Evolutionary conservation across 441 rosid species (phyloP), one percentile per base, ranked within the genome.

Genomic region (Flueggea neowawraea): DNA sequence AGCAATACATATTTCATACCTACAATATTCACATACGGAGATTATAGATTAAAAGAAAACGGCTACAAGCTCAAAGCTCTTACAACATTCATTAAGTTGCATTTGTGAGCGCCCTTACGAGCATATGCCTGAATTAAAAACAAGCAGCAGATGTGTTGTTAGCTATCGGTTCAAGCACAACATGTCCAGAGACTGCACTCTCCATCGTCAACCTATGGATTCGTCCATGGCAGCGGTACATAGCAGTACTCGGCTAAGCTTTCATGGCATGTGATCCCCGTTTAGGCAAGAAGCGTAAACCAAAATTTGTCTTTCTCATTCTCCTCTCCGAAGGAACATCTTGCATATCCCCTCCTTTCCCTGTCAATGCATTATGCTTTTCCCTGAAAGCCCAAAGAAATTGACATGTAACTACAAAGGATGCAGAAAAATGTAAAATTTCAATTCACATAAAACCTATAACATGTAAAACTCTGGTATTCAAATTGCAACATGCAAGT

Each of bases 11-110:
- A 57, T 69, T 74, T 1, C 75, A 69, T 69, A 63, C 73, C 85
- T 80, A 79, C 71, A 72, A 70, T 81, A 82, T 80, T 70, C 80
- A 82, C 89, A 82, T 70, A 67, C 57, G 60, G 10, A 54, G 61
- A 57, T 64, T 60, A 57, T 54, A 58, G 62, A 55, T 70, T 68
- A 6, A 36, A 64, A 57, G 79, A 52, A 65, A 73, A 70, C 16
- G 54, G 58, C 78, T 75, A 64, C 69, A 75, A 76, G 71, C 72
- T 66, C 67, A 55, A 70, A 61, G 74, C 73, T 66, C 72, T 72
- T 61, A 65, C 58, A 69, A 58, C 66, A 67, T 69, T 70, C 67
- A 70, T 62, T 59, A 61, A 64, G 72, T 76, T 62, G 69, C 68
- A 67, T 36, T 36, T 64, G 74, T 11, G 65, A 61, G 76, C 66